A percentile compares a stretch with the other conserved stretches of the same genome.
Evolutionary conservation across 1,139 yeast species (phyloP).

Genomic region (Debaryomyces sp.): DNA sequence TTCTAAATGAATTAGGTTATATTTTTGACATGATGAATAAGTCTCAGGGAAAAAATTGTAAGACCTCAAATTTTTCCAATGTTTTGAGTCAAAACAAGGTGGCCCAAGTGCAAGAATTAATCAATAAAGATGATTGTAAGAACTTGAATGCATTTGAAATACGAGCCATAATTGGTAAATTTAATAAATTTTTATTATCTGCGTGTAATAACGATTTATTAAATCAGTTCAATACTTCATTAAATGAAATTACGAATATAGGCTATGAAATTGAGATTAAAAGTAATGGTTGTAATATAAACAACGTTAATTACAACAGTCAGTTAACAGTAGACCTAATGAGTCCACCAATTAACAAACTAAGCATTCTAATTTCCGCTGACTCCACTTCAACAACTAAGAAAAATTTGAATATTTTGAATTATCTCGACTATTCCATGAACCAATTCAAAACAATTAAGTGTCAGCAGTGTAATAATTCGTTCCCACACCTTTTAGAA

Average conservation of each 20-base stretch:
- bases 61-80: conserved; percentile 69
- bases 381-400: conserved; percentile 15
- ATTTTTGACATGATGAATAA: conserved; percentile 88
- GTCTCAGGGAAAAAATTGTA: conserved; percentile 71
- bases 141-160: conserved; percentile 37
- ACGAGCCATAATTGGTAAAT: conserved; percentile 50
- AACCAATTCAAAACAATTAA: conserved; percentile 54
- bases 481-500: conserved; percentile 51
- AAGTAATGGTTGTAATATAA: conserved; percentile 38
- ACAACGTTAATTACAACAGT: conserved; percentile 29
- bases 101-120: conserved; percentile 52
- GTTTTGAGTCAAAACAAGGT: conserved; percentile 47
- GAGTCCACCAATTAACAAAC: conserved; percentile 34
- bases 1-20: conserved; percentile 83
- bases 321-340: conserved; percentile 42
- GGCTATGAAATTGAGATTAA: conserved; percentile 44
- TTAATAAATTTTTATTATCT: conserved; percentile 62
- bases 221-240: conserved; percentile 26
- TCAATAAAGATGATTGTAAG: conserved; percentile 52
- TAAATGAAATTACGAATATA: conserved; percentile 26
- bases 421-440: conserved; percentile 62
- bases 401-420: conserved; percentile 31
- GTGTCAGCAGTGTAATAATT: conserved; percentile 24
- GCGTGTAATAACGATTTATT: conserved; percentile 52
- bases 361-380: conserved; percentile 24